Evolutionary conservation across 352 stramenopile genomes (phyloP), one percentile per base, ranked within the genome.

Genomic region (Phytophthora pistaciae): DNA sequence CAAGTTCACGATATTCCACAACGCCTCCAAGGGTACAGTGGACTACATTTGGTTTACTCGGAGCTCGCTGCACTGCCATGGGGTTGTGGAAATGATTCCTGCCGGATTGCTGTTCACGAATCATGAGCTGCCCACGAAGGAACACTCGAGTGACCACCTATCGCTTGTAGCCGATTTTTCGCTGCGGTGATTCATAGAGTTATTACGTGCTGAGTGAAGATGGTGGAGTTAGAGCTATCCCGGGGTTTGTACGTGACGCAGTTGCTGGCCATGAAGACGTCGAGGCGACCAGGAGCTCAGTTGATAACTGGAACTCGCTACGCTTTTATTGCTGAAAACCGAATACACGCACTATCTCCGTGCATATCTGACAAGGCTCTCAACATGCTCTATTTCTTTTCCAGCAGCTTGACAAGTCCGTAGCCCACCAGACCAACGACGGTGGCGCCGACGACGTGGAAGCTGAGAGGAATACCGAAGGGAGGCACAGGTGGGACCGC

Each of bases 1-100:
- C 14, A 90, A 91, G 74, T 91, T 89, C 55, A 93, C 85, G 60
- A 91, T 83, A 31, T 91, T 91, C 66, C 85, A 93, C 64, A 80
- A 72, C 16, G 70, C 75, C 40, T 82, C 78, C 42, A 91, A 91
- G 49, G 70, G 60, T 25, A 75, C 85, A 5, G 85, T 93, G 31
- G 85, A 93, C 77, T 93, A 93, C 72, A 80, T 93, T 44, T 93
- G 85, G 85, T 91, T 79, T 72, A 81, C 83, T 27, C 66, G 40
- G 1, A 72, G 70, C 59, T 80, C 77, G 8, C 23, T 90, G 27
- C 77, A 84, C 55, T 93, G 85, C 59, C 81, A 88, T 38, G 85
- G 85, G 33, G 85, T 93, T 40, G 67, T 91, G 8, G 85, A 91
- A 68, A 88, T 91, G 80, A 75, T 79, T 18, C 75, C 80, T 1